Conservation (phyloP, 345 rosid species). For the Camelina neglecta region DNA sequence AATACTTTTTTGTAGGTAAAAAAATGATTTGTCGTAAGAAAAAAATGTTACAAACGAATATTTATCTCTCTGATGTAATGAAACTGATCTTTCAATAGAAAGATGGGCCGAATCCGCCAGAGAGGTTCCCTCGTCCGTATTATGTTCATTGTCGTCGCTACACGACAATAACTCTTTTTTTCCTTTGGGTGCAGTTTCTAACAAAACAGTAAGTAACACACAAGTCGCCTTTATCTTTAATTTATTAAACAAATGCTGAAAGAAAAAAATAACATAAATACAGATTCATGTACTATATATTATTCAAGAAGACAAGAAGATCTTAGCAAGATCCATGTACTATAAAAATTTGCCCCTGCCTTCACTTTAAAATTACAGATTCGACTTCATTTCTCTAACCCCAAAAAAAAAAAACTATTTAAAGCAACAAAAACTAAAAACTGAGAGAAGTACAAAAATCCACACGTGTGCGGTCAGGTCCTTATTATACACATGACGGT, state of each 20-base stretch:
- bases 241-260: not conserved
- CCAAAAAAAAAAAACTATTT: not conserved
- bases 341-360: constrained; percentile 32
- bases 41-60: constrained; percentile 18
- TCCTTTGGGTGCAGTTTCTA: not conserved
- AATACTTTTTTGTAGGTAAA: not conserved
- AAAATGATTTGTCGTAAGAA: not conserved
- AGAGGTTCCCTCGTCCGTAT: constrained; percentile 33
- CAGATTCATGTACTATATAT: too few species aligned
- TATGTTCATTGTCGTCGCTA: constrained; percentile 42
- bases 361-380: constrained; percentile 34
- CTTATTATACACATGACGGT: constrained; percentile 41
- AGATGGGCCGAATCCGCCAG: constrained; percentile 35
- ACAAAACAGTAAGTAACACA: constrained; percentile 2
- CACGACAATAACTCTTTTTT: constrained; percentile 31
- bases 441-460: constrained; percentile 23
- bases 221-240: constrained; percentile 25
- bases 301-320: constrained; percentile 37
- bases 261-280: not conserved
- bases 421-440: constrained; percentile 14
- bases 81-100: constrained; percentile 16
- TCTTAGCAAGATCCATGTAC: constrained; percentile 44
- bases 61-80: not conserved
- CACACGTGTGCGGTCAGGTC: constrained; percentile 46
- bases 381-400: not conserved